A percentile compares a stretch with the other conserved stretches of the same genome.
Conservation (phyloP, 345 rosid genomes). For the Euphorbia lathyris region DNA sequence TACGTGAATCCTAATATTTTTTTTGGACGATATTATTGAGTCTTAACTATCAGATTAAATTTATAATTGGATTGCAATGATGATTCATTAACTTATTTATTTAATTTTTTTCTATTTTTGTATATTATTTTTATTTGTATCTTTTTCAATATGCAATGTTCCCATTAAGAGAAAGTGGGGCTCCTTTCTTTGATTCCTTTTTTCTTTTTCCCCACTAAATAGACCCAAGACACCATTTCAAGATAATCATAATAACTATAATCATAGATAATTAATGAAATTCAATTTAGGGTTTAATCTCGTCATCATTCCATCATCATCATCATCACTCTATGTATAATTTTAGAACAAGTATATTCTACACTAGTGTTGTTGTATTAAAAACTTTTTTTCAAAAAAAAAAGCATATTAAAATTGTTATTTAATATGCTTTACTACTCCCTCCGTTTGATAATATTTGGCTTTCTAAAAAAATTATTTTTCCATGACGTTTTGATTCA, state of each 20-base stretch:
- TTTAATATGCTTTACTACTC: too few relatives aligned
- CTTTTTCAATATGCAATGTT: constrained; percentile 18
- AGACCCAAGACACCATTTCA: background rate
- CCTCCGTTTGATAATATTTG: too few relatives aligned
- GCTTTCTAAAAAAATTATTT: too few relatives aligned
- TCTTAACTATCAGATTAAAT: too few relatives aligned
- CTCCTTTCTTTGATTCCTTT: constrained; percentile 1
- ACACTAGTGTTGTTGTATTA: too few relatives aligned
- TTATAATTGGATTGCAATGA: too few relatives aligned
- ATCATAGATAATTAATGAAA: background rate
- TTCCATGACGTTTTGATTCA: too few relatives aligned
- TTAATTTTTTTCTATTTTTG: background rate
- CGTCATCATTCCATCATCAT: constrained; percentile 52
- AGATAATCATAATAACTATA: background rate
- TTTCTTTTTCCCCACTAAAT: constrained; percentile 21
- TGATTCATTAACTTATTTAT: background rate
- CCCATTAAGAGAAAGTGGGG: constrained; percentile 27
- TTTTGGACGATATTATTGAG: too few relatives aligned
- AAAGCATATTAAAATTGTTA: too few relatives aligned
- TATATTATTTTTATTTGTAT: background rate
- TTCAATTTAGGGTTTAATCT: constrained; percentile 26
- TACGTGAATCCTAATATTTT: too few relatives aligned
- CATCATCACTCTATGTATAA: constrained; percentile 23
- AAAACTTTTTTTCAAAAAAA: too few relatives aligned
- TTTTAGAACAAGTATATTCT: too few relatives aligned